Evolutionary conservation across 192 early-diverging fungal species (phyloP).

Genomic region (Linnemannia hyalina): DNA sequence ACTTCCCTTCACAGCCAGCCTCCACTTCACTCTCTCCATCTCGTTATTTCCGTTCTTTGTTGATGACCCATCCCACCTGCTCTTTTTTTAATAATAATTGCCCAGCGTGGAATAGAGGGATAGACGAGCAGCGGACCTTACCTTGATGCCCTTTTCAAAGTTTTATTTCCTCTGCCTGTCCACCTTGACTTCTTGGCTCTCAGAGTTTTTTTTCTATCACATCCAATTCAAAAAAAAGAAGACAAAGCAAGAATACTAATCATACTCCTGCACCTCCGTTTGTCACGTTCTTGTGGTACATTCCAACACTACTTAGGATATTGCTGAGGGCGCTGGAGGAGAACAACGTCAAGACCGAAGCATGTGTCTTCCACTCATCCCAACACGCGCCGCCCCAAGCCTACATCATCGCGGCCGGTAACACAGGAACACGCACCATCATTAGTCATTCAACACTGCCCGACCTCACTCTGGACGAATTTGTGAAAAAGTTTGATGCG

Average conservation of each 20-base stretch:
- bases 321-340: conserved; percentile 53
- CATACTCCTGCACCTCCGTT: too few species aligned
- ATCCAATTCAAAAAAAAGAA: conserved; percentile 8
- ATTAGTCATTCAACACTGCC: conserved; percentile 73
- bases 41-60: background rate
- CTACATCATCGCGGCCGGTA: conserved; percentile 70
- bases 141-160: background rate
- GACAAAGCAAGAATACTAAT: conserved; percentile 1
- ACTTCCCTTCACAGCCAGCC: background rate
- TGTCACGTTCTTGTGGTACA: background rate
- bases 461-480: conserved; percentile 72
- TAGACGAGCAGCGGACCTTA: background rate
- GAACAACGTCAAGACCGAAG: conserved; percentile 58
- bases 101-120: conserved; percentile 1
- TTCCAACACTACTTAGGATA: conserved; percentile 34
- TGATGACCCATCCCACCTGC: background rate
- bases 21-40: too few species aligned
- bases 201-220: background rate
- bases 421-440: conserved; percentile 70
- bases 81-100: background rate
- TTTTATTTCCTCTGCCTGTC: background rate
- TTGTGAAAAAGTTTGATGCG: conserved; percentile 60
- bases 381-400: conserved; percentile 60
- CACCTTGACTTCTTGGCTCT: background rate
- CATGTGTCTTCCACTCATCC: conserved; percentile 58